phyloP scores from a whole-genome alignment of 805 yeast species.

The Kodamaea jinghongensis region DNA sequence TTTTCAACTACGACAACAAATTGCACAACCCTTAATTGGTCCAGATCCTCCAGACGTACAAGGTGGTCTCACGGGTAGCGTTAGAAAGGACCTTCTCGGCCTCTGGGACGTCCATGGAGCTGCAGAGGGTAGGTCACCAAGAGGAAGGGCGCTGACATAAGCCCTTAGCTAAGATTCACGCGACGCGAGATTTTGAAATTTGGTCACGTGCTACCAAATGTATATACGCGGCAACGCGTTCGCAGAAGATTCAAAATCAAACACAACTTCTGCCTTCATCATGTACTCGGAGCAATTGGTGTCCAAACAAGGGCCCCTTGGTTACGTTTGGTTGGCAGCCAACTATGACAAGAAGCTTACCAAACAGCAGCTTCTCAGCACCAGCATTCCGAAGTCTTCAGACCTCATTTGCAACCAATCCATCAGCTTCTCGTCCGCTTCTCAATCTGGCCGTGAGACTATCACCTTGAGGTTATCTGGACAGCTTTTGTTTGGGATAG shows the following conservation, averaged over 20 bases:
- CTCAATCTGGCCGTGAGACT: slow-evolving; percentile 36
- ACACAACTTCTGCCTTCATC: not conserved
- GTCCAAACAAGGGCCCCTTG: slow-evolving; percentile 77
- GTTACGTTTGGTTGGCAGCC: slow-evolving; percentile 91
- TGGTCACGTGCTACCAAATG: not conserved
- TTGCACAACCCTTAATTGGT: too few species aligned
- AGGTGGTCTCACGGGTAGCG: too few species aligned
- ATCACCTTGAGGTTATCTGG: slow-evolving; percentile 81
- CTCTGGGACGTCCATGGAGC: too few species aligned
- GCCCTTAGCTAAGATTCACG: not conserved
- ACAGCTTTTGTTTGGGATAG: slow-evolving; percentile 82
- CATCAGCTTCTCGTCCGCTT: slow-evolving; percentile 39
- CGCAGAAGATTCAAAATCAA: not conserved
- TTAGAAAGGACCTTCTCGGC: too few species aligned
- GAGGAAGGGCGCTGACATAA: too few species aligned
- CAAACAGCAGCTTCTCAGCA: slow-evolving; percentile 66
- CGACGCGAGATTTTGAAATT: slow-evolving; percentile 2
- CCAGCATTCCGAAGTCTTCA: slow-evolving; percentile 61
- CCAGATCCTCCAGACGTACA: too few species aligned
- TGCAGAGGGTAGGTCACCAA: too few species aligned
- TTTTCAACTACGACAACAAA: too few species aligned
- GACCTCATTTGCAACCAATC: slow-evolving; percentile 51
- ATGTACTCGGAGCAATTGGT: slow-evolving; percentile 21
- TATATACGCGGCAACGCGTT: not conserved
- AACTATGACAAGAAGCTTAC: slow-evolving; percentile 77